These are phyloP conservation scores for Atalantia buxifolia DNA, from an alignment of 345 rosid genomes.

Conservation along the genomic window DNA sequence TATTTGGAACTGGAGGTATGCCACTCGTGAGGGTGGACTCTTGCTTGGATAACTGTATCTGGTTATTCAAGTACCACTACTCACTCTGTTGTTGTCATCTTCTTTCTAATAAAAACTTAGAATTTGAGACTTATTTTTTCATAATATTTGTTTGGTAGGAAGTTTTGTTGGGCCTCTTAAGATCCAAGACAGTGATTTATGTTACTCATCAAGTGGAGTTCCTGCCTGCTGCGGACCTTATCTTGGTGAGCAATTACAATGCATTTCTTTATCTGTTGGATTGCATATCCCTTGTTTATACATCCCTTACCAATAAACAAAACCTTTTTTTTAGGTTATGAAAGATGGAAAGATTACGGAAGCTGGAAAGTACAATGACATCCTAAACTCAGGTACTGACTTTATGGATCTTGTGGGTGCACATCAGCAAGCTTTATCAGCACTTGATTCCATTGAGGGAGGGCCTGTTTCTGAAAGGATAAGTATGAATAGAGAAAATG, in stretches of 20 bases:
- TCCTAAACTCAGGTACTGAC: conserved; percentile 29
- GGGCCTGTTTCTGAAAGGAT: conserved; percentile 21
- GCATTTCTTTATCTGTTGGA: background rate
- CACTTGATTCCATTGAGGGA: conserved; percentile 37
- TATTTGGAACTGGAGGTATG: background rate
- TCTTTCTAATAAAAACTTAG: background rate
- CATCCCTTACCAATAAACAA: background rate
- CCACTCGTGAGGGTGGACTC: background rate
- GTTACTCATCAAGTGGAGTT: conserved; percentile 90
- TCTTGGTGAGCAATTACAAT: conserved; percentile 47
- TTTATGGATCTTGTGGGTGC: conserved; percentile 83
- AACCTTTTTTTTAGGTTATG: conserved; percentile 50
- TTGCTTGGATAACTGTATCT: background rate
- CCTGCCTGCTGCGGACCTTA: conserved; percentile 69
- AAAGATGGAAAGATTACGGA: conserved; percentile 23
- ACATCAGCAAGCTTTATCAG: conserved; percentile 57
- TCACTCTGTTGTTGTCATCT: background rate
- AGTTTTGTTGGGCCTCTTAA: conserved; percentile 50
- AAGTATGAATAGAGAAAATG: conserved; percentile 21
- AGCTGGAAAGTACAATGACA: background rate
- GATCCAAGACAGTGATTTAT: conserved; percentile 62
- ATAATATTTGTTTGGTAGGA: conserved; percentile 36
- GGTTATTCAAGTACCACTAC: background rate
- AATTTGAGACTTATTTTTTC: background rate
- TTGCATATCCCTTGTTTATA: background rate